Conservation (phyloP, 1,284 basidiomycete species). For the Afroboletus lepidellus region DNA sequence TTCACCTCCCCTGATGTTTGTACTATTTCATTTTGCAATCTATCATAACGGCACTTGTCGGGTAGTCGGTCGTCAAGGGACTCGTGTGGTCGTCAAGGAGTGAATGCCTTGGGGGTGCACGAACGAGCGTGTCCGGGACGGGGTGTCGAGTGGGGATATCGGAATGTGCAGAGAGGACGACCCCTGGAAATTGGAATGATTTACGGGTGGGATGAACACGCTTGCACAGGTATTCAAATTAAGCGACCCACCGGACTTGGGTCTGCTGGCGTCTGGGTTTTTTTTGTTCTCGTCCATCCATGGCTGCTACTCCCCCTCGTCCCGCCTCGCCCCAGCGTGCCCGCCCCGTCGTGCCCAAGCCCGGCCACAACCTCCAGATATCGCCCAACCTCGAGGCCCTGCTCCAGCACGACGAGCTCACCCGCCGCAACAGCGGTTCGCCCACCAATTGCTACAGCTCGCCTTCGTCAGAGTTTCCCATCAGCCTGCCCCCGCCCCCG, state of each 20-base stretch:
- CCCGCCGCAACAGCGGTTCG: conserved; percentile 26
- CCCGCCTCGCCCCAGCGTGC: conserved; percentile 15
- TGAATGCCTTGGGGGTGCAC: neutral
- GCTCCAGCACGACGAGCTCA: conserved; percentile 56
- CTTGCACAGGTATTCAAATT: conserved; percentile 21
- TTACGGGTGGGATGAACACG: conserved; percentile 10
- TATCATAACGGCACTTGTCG: neutral
- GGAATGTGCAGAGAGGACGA: neutral
- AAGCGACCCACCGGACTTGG: conserved; percentile 7
- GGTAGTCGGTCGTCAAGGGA: conserved; percentile 1
- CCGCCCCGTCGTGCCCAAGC: neutral
- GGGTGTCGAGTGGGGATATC: neutral
- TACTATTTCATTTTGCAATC: neutral
- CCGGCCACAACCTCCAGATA: conserved; percentile 42
- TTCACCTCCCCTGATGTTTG: no score
- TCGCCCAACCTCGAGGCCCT: conserved; percentile 62
- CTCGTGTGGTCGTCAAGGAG: neutral
- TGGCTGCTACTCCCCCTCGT: conserved; percentile 25
- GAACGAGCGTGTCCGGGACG: neutral
- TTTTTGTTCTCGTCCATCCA: conserved; percentile 1
- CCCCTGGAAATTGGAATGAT: neutral
- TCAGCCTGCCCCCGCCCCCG: conserved; percentile 33
- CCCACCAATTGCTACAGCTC: conserved; percentile 17
- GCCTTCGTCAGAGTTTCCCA: conserved; percentile 18
- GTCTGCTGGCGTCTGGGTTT: neutral